A percentile compares a stretch with the other conserved stretches of the same genome.
Conservation (phyloP, 2,329 filamentous ascomycete genomes). For the Penicillium brasilianum region DNA sequence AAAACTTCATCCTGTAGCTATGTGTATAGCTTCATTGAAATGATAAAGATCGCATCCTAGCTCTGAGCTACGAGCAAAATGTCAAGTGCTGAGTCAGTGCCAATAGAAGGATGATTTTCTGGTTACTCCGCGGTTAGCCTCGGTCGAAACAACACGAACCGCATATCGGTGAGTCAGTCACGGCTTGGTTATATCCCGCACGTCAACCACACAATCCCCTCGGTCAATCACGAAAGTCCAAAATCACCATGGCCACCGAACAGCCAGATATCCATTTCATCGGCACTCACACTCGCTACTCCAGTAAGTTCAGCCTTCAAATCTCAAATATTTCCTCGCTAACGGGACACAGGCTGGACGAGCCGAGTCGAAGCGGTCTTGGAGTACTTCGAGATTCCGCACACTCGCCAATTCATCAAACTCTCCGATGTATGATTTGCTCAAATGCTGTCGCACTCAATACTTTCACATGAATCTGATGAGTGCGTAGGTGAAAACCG, state of each 20-base stretch:
- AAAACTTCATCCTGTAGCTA: too few relatives aligned
- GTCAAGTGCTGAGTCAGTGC: background rate
- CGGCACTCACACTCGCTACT: slow-evolving; percentile 40
- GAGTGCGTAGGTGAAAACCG: slow-evolving; percentile 26
- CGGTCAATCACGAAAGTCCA: background rate
- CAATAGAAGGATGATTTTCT: background rate
- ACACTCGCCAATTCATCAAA: slow-evolving; percentile 31
- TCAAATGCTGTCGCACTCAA: background rate
- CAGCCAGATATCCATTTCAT: slow-evolving; percentile 37
- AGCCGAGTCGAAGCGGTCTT: slow-evolving; percentile 40
- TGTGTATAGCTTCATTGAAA: background rate
- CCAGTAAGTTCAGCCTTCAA: slow-evolving; percentile 30
- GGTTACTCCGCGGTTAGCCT: background rate
- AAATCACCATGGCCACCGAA: slow-evolving; percentile 18
- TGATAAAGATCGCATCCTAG: background rate
- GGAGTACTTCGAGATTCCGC: slow-evolving; percentile 42
- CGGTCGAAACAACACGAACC: background rate
- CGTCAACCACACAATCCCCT: background rate
- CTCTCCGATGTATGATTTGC: slow-evolving; percentile 31
- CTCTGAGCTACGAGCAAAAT: background rate
- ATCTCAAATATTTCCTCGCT: background rate
- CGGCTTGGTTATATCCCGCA: background rate
- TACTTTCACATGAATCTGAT: background rate
- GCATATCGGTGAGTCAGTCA: slow-evolving; percentile 1
- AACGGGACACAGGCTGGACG: slow-evolving; percentile 39